Base-by-base conservation (phyloP, 495 filamentous ascomycete genomes). In the Parathielavia appendiculata region DNA sequence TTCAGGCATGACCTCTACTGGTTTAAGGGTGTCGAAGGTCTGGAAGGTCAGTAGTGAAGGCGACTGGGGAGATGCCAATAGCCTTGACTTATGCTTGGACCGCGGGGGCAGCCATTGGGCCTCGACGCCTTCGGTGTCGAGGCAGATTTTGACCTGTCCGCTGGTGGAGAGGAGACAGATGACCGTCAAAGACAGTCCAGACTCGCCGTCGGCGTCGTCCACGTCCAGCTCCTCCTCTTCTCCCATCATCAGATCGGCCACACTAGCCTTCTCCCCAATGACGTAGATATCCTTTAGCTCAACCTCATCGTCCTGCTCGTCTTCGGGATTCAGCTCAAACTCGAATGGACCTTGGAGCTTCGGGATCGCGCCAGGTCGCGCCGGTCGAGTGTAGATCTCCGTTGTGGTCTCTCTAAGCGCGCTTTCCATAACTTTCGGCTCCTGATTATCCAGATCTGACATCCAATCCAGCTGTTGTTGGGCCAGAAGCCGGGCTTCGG, bases 331-430 rank as follows among this genome's bases (percentile, higher is more conserved):
- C 8, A 81, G 69, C 22, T 87, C 81, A 14, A 92, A 74, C 11
- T 86, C 78, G 69, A 95, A 95, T 3, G 91, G 91, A 3, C 91
- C 91, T 71, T 97, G 91, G 40, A 97, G 72, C 60, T 81, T 85
- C 6, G 91, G 91, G 34, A 92, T 80, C 6, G 81, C 74, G 19
- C 90, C 85, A 1, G 87, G 88, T n/a, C 76, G 80, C 0, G 72
- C 66, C 8, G 91, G 91, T 38, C 91, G 83, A 38, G 69, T 78
- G 63, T 86, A 91, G 1, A 93, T 80, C 49, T 87, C 83, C 10
- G 78, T 66, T 5, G 66, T 63, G 11, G 71, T 67, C 47, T 80
- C 71, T 8, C 69, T 73, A 6, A 65, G 56, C 1, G 70, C 60
- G 3, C 65, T 67, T 14, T 82, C 75, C 4, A 78, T 57, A 47